These are phyloP conservation scores for Fusarium siculi DNA, from an alignment of 2,329 filamentous ascomycete genomes.

Conservation along the genomic window DNA sequence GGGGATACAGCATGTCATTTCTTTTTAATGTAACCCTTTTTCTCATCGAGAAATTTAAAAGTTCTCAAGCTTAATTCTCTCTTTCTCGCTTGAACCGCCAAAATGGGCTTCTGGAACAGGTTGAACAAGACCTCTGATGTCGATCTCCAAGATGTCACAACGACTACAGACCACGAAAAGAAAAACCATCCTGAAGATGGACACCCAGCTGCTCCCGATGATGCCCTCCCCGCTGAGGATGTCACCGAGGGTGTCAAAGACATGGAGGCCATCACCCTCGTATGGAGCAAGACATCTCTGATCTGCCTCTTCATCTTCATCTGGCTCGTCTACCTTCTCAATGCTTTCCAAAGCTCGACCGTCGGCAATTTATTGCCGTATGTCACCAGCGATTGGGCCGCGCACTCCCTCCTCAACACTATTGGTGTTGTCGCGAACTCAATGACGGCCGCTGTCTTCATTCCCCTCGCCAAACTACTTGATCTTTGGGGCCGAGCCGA, in stretches of 20 bases:
- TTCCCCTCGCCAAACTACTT: constrained; percentile 11
- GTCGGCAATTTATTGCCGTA: constrained; percentile 28
- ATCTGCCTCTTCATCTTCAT: constrained; percentile 17
- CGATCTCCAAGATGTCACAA: constrained; percentile 8
- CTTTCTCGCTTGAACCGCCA: neutral
- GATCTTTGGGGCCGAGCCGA: constrained; percentile 21
- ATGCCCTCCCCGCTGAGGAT: constrained; percentile 14
- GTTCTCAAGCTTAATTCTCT: neutral
- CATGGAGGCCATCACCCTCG: constrained; percentile 21
- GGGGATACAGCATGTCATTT: neutral
- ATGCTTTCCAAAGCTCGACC: constrained; percentile 51
- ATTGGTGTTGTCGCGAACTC: constrained; percentile 11
- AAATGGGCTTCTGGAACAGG: constrained; percentile 9
- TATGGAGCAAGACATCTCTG: constrained; percentile 7
- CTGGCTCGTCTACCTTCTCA: constrained; percentile 12
- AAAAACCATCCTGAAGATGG: constrained; percentile 16
- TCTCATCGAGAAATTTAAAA: neutral
- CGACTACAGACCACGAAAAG: constrained; percentile 12
- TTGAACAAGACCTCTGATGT: constrained; percentile 1
- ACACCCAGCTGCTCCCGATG: neutral
- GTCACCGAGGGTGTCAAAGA: constrained; percentile 36
- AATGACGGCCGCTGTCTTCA: constrained; percentile 11
- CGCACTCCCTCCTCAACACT: constrained; percentile 12
- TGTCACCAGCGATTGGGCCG: neutral
- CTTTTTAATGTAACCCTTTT: neutral